These are phyloP conservation scores for Vitis cinerea DNA, from an alignment of 164 flowering plant species.

Conservation along the genomic window DNA sequence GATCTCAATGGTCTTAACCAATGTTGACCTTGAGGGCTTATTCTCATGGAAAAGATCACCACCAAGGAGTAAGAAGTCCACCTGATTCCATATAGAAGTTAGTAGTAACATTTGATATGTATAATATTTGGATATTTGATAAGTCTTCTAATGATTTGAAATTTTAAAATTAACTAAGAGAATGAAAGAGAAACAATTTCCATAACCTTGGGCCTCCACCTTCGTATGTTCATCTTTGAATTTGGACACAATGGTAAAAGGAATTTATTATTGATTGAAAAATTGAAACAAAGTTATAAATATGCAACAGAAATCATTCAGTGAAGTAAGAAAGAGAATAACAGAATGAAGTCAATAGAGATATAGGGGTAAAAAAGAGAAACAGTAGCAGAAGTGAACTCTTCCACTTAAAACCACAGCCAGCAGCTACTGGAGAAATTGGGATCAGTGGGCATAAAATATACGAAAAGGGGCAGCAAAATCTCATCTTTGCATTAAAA, in stretches of 20 bases:
- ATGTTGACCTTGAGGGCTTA: constrained; percentile 91
- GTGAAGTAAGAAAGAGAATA: background rate
- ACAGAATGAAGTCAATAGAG: background rate
- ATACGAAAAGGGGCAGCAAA: background rate
- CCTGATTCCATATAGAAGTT: constrained; percentile 44
- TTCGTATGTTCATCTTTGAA: background rate
- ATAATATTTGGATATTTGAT: background rate
- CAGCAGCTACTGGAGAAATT: background rate
- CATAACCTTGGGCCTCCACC: background rate
- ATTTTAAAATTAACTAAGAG: too few species aligned
- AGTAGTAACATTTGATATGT: constrained; percentile 3
- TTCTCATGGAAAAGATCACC: constrained; percentile 99
- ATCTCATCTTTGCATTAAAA: background rate
- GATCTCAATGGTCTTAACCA: constrained; percentile 89
- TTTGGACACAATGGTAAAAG: background rate
- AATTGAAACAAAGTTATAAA: background rate
- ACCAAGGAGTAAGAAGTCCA: constrained; percentile 90
- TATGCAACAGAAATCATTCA: background rate
- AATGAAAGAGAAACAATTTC: constrained; percentile 1
- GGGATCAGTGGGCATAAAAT: background rate
- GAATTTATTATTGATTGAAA: background rate
- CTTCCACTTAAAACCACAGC: background rate
- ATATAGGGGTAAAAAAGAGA: background rate
- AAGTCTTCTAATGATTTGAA: background rate
- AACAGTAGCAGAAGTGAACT: background rate